Evolutionary conservation across 2,329 filamentous ascomycete species (phyloP), one percentile per base, ranked within the genome.

Genomic region (Arthroderma uncinatum): DNA sequence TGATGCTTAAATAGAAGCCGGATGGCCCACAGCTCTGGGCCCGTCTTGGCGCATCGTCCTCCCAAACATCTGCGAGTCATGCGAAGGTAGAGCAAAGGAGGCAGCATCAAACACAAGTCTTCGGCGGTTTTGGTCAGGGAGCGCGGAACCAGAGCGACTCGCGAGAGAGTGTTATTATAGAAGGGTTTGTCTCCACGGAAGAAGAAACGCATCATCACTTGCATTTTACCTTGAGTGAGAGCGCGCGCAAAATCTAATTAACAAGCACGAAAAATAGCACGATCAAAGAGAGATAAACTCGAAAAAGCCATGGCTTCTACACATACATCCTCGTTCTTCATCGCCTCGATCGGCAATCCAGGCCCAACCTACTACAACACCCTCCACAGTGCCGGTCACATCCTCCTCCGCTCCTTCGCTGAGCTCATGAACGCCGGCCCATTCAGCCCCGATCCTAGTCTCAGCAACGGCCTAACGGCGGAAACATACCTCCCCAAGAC

Each of bases 281-380:
- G 28, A 19, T 10, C 9, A 12, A 47, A 16, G 14, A 30, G 14
- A 12, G 25, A 28, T 25, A 10, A 50, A 12, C 9, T 5, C 21
- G 28, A 14, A 12, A 16, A 30, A 21, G 47, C 12, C 16, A 50
- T 50, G 47, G 25, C 47, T 28, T 23, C 50, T 6, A 36, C 28
- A 3, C 28, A 30, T 7, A 30, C 30, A 10, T 23, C 50, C 33
- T 37, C 50, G 9, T 53, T 95, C 64, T 82, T 97, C 57, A 78
- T 97, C 65, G 81, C 90, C 74, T 93, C 89, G 61, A 80, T 98
- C 61, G 93, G 93, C 63, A 97, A 97, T 65, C 89, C 87, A 5
- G 77, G 80, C 5, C 76, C 82, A 1, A 69, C 73, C 21, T 91
- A 92, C 71, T 80, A 82, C 62, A 79, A 85, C 61, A 94, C 88